Conservation (phyloP, 768 basidiomycete genomes). For the Podaxis pistillaris region DNA sequence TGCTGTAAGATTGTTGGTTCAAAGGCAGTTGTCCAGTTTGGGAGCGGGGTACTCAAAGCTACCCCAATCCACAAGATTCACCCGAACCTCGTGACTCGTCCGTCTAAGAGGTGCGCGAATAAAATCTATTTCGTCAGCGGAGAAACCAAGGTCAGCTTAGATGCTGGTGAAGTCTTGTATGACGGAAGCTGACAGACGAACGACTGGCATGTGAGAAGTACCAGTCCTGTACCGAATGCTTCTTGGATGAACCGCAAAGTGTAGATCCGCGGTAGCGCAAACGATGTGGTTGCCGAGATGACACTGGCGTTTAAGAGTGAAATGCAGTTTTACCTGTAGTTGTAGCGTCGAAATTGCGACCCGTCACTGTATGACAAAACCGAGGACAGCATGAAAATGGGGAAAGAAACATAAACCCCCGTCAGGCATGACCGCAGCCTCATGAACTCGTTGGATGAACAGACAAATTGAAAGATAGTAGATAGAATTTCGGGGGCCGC, state of each 20-base stretch:
- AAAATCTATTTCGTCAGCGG: not conserved
- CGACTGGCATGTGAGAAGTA: not conserved
- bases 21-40: not conserved
- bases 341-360: not conserved
- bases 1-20: not conserved
- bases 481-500: not conserved
- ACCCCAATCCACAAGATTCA: not conserved
- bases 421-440: not conserved
- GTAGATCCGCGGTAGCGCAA: not conserved
- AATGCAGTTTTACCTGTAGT: not conserved
- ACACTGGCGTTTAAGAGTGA: not conserved
- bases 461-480: not conserved
- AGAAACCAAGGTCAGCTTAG: not conserved
- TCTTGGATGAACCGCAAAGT: not conserved
- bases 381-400: not conserved
- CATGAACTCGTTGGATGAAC: not conserved
- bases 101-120: not conserved
- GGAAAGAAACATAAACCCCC: too few species aligned
- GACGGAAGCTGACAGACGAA: not conserved
- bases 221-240: not conserved
- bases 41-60: not conserved
- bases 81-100: not conserved
- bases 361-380: not conserved
- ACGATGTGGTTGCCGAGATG: not conserved
- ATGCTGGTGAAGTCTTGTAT: not conserved